Evolutionary conservation across 352 stramenopile genomes (phyloP), one percentile per base, ranked within the genome.

Genomic region (Pythium phragmitis): DNA sequence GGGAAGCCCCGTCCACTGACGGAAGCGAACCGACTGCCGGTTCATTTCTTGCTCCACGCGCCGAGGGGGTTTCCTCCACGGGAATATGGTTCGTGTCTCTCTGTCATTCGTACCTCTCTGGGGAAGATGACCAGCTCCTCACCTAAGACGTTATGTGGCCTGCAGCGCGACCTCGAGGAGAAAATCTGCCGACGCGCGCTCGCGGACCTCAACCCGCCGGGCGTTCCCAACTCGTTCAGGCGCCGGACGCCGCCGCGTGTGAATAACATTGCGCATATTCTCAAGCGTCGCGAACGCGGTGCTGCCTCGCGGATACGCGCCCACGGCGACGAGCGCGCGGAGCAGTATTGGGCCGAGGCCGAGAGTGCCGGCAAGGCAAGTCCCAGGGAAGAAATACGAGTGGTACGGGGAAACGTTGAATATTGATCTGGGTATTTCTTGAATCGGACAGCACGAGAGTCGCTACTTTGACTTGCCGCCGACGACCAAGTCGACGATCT

Each of bases 401-500:
- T 6, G 3, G 7, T 39, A 6, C 34, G 34, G 7, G 34, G 26
- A 30, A 30, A 30, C 26, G 26, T 30, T 9, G 16, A 30, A 53
- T 42, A 62, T 34, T 30, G 4, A 58, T 17, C 6, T 8, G 12
- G 12, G 19, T 28, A 33, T 28, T 28, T 52, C 9, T 52, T 58
- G 17, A 47, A 7, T 17, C 11, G 39, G 14, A 23, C 26, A 95
- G 86, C 86, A 95, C 51, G 76, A 92, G 59, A 93, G 86, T 61
- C 78, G 77, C 33, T 95, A 95, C 63, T 93, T 92, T 65, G 84
- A 95, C 51, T 67, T 95, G 36, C 86, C 86, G 17, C 81, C 85
- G 49, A 95, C 83, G 43, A 95, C 86, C 68, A 92, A 92, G 67
- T 95, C 86, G 9, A 92, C 86, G 23, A 95, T 95, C 54, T 95